Base-by-base conservation (phyloP, 371 early-diverging fungal genomes). In the Scutellospora calospora region DNA sequence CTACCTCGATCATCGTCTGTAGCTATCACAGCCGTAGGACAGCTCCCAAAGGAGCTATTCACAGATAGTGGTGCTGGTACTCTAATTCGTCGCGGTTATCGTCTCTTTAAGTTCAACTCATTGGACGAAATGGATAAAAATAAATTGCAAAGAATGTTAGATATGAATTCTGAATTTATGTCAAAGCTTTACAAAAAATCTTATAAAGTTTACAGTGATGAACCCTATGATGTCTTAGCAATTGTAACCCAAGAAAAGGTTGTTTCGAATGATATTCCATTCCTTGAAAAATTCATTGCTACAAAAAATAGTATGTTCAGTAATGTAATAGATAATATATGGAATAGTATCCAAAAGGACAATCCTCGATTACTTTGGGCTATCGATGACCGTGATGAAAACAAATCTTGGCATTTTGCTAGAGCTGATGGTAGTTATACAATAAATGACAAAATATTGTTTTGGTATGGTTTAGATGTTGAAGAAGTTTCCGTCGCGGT, bases 11-110 rank as follows among this genome's bases (percentile, higher is more conserved):
- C 97, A 69, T 97, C 97, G 1, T 97, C 97, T 1, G 98, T 98
- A 31, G 97, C 97, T 49, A 98, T 98, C 81, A 98, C 97, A 82
- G 97, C 97, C 62, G 97, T 97, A 74, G 95, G 97, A 68, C 96
- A 97, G 81, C 86, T 98, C 55, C 97, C 97, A 86, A 97, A 97
- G 89, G 99, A 98, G 85, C 88, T 98, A 57, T 98, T 98, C 81
- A 98, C 99, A 29, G 96, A 98, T 85, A 92, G 92, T 54, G 98
- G 99, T 41, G 96, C 99, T 20, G 98, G 98, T 41, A 98, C 99
- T 1, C 87, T 98, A 78, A 96, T 98, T 63, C 95, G 97, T 76
- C 95, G 98, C 66, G 99, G 98, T 22, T 93, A 97, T 90, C 91
- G 94, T 79, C 86, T 98, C 45, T 93, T 92, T 85, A 91, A 91